Evolutionary conservation across 106 monocot species (phyloP), one percentile per base, ranked within the genome.

Genomic region (Xerophyta viscosa): DNA sequence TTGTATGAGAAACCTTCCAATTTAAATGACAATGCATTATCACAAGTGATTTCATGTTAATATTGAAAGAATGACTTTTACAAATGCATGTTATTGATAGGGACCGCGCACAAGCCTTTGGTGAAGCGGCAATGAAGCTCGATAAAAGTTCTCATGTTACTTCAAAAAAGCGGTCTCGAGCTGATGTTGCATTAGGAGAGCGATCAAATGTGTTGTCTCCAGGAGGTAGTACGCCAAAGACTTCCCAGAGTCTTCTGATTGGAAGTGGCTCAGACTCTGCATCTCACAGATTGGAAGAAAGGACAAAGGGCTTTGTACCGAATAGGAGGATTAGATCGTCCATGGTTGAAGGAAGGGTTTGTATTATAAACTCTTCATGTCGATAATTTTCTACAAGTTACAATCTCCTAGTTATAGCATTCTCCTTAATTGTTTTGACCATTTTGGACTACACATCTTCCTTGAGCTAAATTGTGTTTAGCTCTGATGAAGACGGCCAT

Each of bases 241-340:
- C 23, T 15, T 48, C 57, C 29, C 73, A 74, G 15, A 58, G 62
- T 27, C 66, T 70, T 70, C 29, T 61, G 6, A 55, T 52, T 70
- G 56, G 57, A 41, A 47, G 26, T 62, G 50, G 54, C 20, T 50
- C 61, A 31, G 83, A 78, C 24, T 45, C 48, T 43, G 77, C 56
- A 37, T 27, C 62, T 63, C 78, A 46, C 29, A 83, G 66, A 70
- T 31, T 29, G 33, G 83, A 85, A 57, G 75, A 71, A 43, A 64
- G 72, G 61, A 29, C 47, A 29, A 85, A 79, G 54, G 56, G 31
- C 65, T 33, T 39, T 42, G 63, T 61, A 60, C 68, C 68, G 41
- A 85, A 61, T 52, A 79, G 79, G 64, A 57, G 68, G 37, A 56
- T 76, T 50, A 75, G 79, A 37, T 60, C 70, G 46, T 59, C 71